A percentile compares a stretch with the other conserved stretches of the same genome.
Conservation (phyloP, 2,329 filamentous ascomycete species). For the Fusarium foetens region DNA sequence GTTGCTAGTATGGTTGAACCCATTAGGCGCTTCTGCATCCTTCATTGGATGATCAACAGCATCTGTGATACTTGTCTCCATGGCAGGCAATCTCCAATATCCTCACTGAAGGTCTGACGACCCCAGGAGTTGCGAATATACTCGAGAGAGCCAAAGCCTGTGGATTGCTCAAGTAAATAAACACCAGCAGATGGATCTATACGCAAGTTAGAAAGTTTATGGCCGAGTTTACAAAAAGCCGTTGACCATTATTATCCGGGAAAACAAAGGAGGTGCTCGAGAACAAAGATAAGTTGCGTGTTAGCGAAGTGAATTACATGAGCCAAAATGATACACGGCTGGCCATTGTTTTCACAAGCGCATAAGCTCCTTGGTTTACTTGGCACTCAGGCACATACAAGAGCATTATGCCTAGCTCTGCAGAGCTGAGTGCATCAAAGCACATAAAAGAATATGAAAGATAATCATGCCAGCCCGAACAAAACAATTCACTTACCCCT, state of each 20-base stretch:
- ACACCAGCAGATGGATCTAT: conserved; percentile 2
- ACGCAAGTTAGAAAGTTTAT: conserved; percentile 1
- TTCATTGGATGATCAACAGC: conserved; percentile 57
- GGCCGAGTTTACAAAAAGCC: background rate
- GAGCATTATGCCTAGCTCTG: background rate
- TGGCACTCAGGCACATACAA: background rate
- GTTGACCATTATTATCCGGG: background rate
- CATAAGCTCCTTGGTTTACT: background rate
- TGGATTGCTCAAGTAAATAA: background rate
- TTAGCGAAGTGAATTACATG: conserved; percentile 8
- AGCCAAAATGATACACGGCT: background rate
- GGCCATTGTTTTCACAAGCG: background rate
- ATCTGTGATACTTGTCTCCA: conserved; percentile 51
- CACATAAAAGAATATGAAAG: background rate
- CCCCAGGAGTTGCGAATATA: conserved; percentile 31
- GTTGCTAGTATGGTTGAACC: conserved; percentile 26
- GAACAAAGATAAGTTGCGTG: background rate
- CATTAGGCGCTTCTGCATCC: conserved; percentile 51
- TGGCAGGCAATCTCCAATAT: background rate
- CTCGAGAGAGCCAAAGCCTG: background rate
- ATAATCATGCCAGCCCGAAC: conserved; percentile 1
- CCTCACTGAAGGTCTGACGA: conserved; percentile 31
- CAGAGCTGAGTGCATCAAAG: background rate
- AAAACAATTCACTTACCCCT: conserved; percentile 31
- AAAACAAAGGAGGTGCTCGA: background rate